Evolutionary conservation across 352 stramenopile genomes (phyloP), one percentile per base, ranked within the genome.

Genomic region (Pythium monospermum): DNA sequence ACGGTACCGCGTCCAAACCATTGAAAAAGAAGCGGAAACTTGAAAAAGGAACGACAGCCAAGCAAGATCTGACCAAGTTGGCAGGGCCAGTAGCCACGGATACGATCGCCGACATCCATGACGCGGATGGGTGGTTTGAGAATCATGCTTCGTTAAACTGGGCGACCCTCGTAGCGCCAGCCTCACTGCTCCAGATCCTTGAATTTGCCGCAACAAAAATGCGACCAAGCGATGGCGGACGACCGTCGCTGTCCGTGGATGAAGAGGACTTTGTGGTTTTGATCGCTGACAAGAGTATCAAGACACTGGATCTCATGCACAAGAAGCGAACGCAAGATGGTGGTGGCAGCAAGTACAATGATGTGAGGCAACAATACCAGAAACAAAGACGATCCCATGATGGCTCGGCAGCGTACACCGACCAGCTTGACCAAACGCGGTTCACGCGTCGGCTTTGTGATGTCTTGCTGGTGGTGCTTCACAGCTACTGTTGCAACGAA

Each of bases 301-400:
- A 46, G 1, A 37, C 68, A 26, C 38, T 76, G 3, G 53, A 68
- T 27, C 28, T 64, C n/a, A 47, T 75, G 12, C 47, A 71, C 7
- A 52, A 57, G 30, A 57, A 57, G 25, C n/a, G 66, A 16, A 23
- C 41, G 4, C 16, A 55, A 10, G 64, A 64, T 6, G n/a, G n/a
- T n/a, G n/a, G n/a, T n/a, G n/a, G n/a, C n/a, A n/a, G n/a, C n/a
- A 49, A 16, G 38, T 27, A 18, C 10, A 35, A 16, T 6, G 28
- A 46, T 19, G 16, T 5, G 6, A 45, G n/a, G n/a, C n/a, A n/a
- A n/a, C n/a, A n/a, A n/a, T n/a, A n/a, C n/a, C 30, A 35, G 30
- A 8, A 35, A 35, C 30, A 35, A 35, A 31, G 40, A 47, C 40
- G 23, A 21, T 13, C 30, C 30, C 30, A 35, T 35, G 30, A 19